Percentiles rank a stretch among this genome's conserved stretches.
phyloP scores from a whole-genome alignment of 2,329 filamentous ascomycete species.

The Cladophialophora carrionii region DNA sequence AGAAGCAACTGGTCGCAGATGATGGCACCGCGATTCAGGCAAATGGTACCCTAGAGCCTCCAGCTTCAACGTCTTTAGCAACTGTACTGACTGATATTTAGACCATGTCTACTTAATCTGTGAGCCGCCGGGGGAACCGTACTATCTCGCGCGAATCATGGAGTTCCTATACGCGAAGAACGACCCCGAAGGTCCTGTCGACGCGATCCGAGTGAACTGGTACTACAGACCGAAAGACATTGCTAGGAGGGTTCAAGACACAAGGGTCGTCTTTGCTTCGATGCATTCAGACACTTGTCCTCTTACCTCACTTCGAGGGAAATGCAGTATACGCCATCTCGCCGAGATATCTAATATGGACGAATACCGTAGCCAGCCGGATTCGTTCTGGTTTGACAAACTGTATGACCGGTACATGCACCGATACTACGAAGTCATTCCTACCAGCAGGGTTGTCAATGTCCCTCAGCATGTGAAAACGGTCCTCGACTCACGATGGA shows the following conservation, averaged over 20 bases:
- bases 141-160: constrained; percentile 98
- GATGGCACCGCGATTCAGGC: constrained; percentile 81
- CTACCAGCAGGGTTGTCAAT: constrained; percentile 89
- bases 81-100: constrained; percentile 43
- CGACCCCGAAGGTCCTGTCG: constrained; percentile 71
- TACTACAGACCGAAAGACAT: constrained; percentile 97
- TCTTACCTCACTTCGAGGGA: constrained; percentile 86
- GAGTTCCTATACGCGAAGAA: constrained; percentile 88
- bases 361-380: constrained; percentile 78
- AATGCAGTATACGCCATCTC: constrained; percentile 86
- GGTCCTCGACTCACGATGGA: constrained; percentile 94
- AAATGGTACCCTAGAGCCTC: constrained; percentile 68
- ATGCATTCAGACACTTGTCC: constrained; percentile 99
- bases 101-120: constrained; percentile 94
- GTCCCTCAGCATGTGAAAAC: constrained; percentile 94
- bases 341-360: constrained; percentile 83
- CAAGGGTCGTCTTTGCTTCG: constrained; percentile 86
- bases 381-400: constrained; percentile 96
- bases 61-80: not conserved
- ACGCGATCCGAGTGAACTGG: constrained; percentile 93
- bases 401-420: constrained; percentile 98
- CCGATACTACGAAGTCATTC: constrained; percentile 95
- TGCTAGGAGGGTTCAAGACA: constrained; percentile 86
- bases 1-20: constrained; percentile 82
- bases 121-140: constrained; percentile 95